These are phyloP conservation scores for Coemansia sp. DNA, from an alignment of 192 early-diverging fungal genomes.

Conservation along the genomic window DNA sequence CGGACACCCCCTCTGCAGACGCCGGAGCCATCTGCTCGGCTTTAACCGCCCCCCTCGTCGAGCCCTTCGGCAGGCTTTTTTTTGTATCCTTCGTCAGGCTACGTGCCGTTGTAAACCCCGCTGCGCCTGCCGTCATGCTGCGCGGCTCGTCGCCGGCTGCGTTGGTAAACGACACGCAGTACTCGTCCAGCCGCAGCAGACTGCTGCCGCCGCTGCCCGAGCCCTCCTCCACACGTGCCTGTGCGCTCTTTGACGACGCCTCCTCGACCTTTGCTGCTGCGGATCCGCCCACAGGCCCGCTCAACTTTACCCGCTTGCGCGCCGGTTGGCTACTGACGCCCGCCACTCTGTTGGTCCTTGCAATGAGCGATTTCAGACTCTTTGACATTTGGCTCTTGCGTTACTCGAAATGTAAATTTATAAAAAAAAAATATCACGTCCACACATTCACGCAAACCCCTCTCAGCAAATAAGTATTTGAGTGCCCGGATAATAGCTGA, in stretches of 20 bases:
- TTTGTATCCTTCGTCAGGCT: not conserved
- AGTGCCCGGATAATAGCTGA: too few relatives aligned
- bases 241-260: not conserved
- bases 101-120: slow-evolving; percentile 3
- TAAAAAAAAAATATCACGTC: too few relatives aligned
- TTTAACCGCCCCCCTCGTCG: not conserved
- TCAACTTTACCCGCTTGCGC: too few relatives aligned
- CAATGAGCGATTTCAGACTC: not conserved
- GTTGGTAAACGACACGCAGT: slow-evolving; percentile 38
- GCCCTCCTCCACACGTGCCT: not conserved
- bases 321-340: too few relatives aligned
- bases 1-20: too few relatives aligned
- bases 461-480: too few relatives aligned
- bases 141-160: not conserved
- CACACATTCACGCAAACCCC: too few relatives aligned
- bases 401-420: too few relatives aligned
- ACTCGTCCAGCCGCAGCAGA: slow-evolving; percentile 24
- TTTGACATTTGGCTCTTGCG: not conserved
- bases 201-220: not conserved
- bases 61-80: not conserved
- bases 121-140: not conserved
- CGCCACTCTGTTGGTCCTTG: not conserved
- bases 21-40: too few relatives aligned
- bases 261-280: not conserved
- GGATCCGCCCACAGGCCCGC: too few relatives aligned